Conservation (phyloP, 495 filamentous ascomycete genomes). For the Pyronema omphalodes region DNA sequence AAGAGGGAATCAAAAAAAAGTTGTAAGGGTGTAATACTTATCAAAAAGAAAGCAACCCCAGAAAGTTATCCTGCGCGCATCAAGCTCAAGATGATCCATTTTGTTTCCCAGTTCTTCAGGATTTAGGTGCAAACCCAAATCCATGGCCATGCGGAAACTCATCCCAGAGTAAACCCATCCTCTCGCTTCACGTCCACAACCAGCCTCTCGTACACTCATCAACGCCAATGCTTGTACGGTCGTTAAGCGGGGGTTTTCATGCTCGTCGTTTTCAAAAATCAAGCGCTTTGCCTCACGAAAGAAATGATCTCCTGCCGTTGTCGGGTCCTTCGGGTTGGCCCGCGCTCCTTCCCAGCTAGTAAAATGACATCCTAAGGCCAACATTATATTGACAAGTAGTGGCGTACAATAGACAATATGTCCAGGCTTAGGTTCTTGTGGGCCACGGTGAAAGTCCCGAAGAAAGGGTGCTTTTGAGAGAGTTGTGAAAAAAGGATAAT, state of each 20-base stretch:
- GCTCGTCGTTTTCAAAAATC: slow-evolving; percentile 79
- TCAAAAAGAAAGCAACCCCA: slow-evolving; percentile 99
- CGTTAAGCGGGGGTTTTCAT: slow-evolving; percentile 75
- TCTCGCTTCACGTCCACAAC: slow-evolving; percentile 83
- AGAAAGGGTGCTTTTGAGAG: slow-evolving; percentile 82
- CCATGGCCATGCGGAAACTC: slow-evolving; percentile 96
- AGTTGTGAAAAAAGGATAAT: slow-evolving; percentile 91
- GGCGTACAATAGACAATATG: slow-evolving; percentile 60
- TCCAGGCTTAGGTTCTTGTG: slow-evolving; percentile 22
- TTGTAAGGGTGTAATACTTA: slow-evolving; percentile 34
- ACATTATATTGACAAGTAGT: slow-evolving; percentile 82
- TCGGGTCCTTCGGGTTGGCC: slow-evolving; percentile 46
- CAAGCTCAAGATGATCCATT: slow-evolving; percentile 65
- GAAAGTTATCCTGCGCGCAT: slow-evolving; percentile 79
- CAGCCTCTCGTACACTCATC: slow-evolving; percentile 93
- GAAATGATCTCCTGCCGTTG: slow-evolving; percentile 90
- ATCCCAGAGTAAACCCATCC: slow-evolving; percentile 98
- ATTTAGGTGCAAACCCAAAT: slow-evolving; percentile 85
- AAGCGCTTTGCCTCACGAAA: slow-evolving; percentile 87
- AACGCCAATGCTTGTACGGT: slow-evolving; percentile 87
- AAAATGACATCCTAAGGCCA: slow-evolving; percentile 93
- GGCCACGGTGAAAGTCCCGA: slow-evolving; percentile 44
- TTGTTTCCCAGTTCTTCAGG: slow-evolving; percentile 32
- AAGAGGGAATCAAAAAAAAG: slow-evolving; percentile 8
- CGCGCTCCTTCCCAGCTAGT: slow-evolving; percentile 56